Conservation (phyloP, 192 early-diverging fungal genomes). For the Radiomyces spectabilis region DNA sequence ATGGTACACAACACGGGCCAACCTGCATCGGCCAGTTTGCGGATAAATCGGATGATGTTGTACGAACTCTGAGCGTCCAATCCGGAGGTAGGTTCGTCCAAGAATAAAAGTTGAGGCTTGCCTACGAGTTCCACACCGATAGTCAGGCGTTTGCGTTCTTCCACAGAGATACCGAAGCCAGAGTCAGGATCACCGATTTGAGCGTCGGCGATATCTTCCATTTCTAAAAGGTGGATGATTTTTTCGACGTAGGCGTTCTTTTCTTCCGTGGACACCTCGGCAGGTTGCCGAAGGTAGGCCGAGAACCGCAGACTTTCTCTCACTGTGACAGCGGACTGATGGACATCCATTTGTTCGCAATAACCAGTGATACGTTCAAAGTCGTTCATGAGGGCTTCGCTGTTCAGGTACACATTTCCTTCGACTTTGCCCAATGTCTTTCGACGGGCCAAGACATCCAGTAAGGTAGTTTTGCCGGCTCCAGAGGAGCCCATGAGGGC, state of each 20-base stretch:
- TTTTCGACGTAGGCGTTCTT: slow-evolving; percentile 48
- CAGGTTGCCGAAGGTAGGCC: slow-evolving; percentile 66
- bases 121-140: slow-evolving; percentile 83
- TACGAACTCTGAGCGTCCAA: slow-evolving; percentile 75
- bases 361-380: slow-evolving; percentile 61
- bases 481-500: slow-evolving; percentile 93
- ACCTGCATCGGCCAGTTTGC: slow-evolving; percentile 52
- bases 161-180: slow-evolving; percentile 68
- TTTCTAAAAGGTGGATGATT: slow-evolving; percentile 45
- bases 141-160: slow-evolving; percentile 75
- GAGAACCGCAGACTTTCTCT: slow-evolving; percentile 83
- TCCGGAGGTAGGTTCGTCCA: slow-evolving; percentile 68
- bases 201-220: slow-evolving; percentile 51
- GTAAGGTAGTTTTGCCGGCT: slow-evolving; percentile 77
- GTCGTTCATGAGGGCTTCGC: slow-evolving; percentile 36
- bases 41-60: slow-evolving; percentile 69
- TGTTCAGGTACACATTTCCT: slow-evolving; percentile 54
- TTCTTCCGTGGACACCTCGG: slow-evolving; percentile 36
- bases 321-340: slow-evolving; percentile 83
- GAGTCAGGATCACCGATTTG: slow-evolving; percentile 42
- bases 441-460: slow-evolving; percentile 69
- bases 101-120: slow-evolving; percentile 67
- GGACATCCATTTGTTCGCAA: slow-evolving; percentile 88
- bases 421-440: slow-evolving; percentile 63
- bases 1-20: slow-evolving; percentile 77